Evolutionary conservation across 2,329 filamentous ascomycete species (phyloP), one percentile per base, ranked within the genome.

Genomic region (Beauveria brongniartii): DNA sequence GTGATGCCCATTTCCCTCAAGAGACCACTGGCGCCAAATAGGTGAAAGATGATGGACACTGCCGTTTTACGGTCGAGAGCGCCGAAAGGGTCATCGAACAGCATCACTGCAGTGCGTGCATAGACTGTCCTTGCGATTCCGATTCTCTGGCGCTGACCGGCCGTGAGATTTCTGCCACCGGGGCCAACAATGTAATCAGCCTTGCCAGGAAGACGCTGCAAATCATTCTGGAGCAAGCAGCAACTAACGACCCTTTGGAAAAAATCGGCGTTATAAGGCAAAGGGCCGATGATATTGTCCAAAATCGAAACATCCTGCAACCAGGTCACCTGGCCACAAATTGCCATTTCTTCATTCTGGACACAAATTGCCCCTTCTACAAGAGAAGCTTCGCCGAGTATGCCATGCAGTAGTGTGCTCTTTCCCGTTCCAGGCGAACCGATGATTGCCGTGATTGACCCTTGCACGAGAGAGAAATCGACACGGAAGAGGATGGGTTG

Each of bases 1-100:
- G 57, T 59, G 20, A 53, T 54, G n/a, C 57, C 57, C 57, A 59
- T 46, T 43, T 59, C 57, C 22, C 50, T 47, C 20, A 59, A 28
- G 3, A 59, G 50, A 3, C 57, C 57, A 14, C 50, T 59, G 8
- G 57, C 57, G 16, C 57, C 57, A 16, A 59, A 59, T 3, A 59
- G 18, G 12, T 59, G 57, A 28, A 59, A 59, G 14, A 59, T 18
- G 26, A 59, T 59, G 20, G 57, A 59, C 10, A 59, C 57, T 8
- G 57, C 57, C 16, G 57, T 59, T 24, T 54, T 59, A 6, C 50
- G 40, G 16, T 59, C 57, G 18, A 59, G 57, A 9, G 50, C 22
- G 8, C 40, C 50, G 26, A 59, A 59, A 10, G 57, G 57, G 20
- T 59, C 57, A 16, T 59, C 57, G 9, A 59, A 59, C n/a, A 59